phyloP scores from a whole-genome alignment of 148 eudicot genomes.

The Silene conica region DNA sequence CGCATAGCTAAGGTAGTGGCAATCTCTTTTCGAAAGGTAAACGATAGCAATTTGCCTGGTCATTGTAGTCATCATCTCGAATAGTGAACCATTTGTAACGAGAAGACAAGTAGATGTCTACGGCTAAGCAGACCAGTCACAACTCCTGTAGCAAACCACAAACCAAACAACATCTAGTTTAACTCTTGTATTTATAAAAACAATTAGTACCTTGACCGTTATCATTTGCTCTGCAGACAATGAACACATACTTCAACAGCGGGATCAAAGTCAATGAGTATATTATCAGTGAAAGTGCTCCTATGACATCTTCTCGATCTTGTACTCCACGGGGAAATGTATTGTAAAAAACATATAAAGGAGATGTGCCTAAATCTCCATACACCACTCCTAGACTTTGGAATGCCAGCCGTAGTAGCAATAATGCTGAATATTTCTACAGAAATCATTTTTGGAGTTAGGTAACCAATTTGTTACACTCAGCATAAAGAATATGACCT shows the following conservation, averaged over 20 bases:
- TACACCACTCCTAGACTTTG: constrained; percentile 99
- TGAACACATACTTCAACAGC: constrained; percentile 86
- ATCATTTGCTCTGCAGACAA: constrained; percentile 88
- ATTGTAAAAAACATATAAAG: constrained; percentile 91
- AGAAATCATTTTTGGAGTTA: constrained; percentile 23
- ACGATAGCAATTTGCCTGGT: neutral
- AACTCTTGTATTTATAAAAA: constrained; percentile 4
- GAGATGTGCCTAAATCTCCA: constrained; percentile 98
- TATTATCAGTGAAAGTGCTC: constrained; percentile 90
- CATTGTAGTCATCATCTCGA: neutral
- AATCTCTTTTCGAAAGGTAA: too few relatives aligned
- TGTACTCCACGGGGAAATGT: constrained; percentile 70
- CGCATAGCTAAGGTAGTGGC: neutral
- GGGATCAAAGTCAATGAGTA: constrained; percentile 92
- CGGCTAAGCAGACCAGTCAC: neutral
- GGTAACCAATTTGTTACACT: constrained; percentile 10
- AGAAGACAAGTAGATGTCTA: neutral
- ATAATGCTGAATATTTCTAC: constrained; percentile 80
- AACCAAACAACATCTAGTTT: constrained; percentile 4
- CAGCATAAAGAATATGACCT: neutral
- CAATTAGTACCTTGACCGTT: constrained; percentile 77
- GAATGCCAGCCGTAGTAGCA: constrained; percentile 77
- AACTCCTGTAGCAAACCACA: neutral
- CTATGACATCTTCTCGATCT: constrained; percentile 77
- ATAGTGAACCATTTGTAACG: neutral